phyloP scores from a whole-genome alignment of 495 filamentous ascomycete genomes.

The Pyronema omphalodes region DNA sequence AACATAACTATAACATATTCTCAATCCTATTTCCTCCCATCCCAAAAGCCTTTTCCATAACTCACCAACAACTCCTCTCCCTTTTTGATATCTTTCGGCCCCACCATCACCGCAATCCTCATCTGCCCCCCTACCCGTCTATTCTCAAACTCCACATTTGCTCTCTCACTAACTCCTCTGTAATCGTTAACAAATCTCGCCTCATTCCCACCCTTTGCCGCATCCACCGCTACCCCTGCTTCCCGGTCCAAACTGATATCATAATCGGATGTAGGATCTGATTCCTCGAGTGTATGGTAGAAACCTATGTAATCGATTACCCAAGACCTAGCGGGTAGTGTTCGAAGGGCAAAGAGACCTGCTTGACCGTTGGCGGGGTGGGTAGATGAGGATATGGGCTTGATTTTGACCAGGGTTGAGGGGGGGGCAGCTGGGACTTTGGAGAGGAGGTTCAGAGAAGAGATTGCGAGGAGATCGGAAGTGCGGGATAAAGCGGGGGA shows the following conservation, averaged over 20 bases:
- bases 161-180: slow-evolving; percentile 36
- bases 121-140: slow-evolving; percentile 24
- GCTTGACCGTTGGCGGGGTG: slow-evolving; percentile 47
- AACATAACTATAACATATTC: neutral
- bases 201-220: slow-evolving; percentile 43
- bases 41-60: slow-evolving; percentile 53
- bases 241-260: slow-evolving; percentile 46
- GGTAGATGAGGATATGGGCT: slow-evolving; percentile 31
- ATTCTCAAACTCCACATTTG: slow-evolving; percentile 20
- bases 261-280: slow-evolving; percentile 37
- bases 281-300: slow-evolving; percentile 31
- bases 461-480: slow-evolving; percentile 4
- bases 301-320: slow-evolving; percentile 50
- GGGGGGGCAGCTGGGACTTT: slow-evolving; percentile 39
- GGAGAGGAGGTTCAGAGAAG: slow-evolving; percentile 3
- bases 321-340: slow-evolving; percentile 37
- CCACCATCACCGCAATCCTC: slow-evolving; percentile 29
- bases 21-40: slow-evolving; percentile 17
- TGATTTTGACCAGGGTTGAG: slow-evolving; percentile 34
- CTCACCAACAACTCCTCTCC: slow-evolving; percentile 46
- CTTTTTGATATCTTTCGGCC: slow-evolving; percentile 34
- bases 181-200: slow-evolving; percentile 60
- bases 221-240: slow-evolving; percentile 43
- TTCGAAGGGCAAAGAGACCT: slow-evolving; percentile 44
- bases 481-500: neutral